Percentiles rank a stretch among this genome's conserved stretches.
phyloP scores from a whole-genome alignment of 805 yeast species.

The Teunomyces cretensis region DNA sequence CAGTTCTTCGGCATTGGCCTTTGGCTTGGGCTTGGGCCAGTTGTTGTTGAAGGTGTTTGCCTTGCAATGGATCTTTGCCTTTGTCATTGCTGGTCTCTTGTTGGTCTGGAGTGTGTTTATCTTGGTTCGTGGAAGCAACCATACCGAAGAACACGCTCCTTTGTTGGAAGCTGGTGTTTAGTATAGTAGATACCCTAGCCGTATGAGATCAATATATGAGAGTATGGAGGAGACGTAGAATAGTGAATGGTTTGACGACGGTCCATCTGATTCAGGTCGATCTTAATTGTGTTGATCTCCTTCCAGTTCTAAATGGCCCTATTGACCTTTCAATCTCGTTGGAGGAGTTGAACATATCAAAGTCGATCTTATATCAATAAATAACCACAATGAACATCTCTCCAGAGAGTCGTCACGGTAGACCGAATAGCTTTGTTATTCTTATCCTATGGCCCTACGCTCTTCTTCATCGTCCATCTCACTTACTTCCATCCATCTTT shows the following conservation, averaged over 20 bases:
- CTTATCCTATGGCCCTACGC: too few species aligned
- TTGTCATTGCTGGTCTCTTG: slow-evolving; percentile 59
- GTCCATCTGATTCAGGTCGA: too few species aligned
- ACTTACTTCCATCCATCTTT: slow-evolving; percentile 24
- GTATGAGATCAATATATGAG: too few species aligned
- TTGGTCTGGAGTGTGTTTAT: slow-evolving; percentile 51
- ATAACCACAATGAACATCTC: too few species aligned
- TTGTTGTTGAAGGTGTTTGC: slow-evolving; percentile 67
- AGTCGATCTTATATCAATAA: too few species aligned
- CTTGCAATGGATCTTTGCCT: slow-evolving; percentile 84
- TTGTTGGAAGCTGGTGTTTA: slow-evolving; percentile 21
- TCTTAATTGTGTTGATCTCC: too few species aligned
- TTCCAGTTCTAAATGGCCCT: too few species aligned
- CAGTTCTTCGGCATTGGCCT: slow-evolving; percentile 53
- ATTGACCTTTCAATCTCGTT: too few species aligned
- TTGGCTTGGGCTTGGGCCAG: slow-evolving; percentile 73
- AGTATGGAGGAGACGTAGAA: too few species aligned
- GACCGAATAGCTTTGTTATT: background rate
- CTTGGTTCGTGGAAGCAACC: slow-evolving; percentile 20
- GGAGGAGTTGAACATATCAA: too few species aligned
- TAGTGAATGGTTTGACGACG: too few species aligned
- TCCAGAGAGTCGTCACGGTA: too few species aligned
- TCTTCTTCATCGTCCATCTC: slow-evolving; percentile 15
- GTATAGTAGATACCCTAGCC: background rate
- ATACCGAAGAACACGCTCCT: slow-evolving; percentile 33